Conservation (phyloP, 1,284 basidiomycete genomes). For the Fomitopsis pinicola region DNA sequence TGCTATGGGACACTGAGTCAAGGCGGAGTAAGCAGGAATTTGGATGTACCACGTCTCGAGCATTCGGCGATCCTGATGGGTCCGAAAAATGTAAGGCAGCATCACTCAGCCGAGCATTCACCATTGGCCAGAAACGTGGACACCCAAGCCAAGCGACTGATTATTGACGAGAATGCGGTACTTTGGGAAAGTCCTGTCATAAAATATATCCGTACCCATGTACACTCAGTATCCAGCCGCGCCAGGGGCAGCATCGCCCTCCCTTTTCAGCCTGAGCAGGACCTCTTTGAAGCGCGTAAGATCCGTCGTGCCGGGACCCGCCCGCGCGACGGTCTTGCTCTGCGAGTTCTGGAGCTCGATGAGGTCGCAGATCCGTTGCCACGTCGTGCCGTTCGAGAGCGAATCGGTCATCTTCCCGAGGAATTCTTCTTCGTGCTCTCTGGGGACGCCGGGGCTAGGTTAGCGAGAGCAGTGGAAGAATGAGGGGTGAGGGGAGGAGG, state of each 20-base stretch:
- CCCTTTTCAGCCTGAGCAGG: constrained; percentile 78
- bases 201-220: neutral
- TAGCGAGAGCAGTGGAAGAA: neutral
- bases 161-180: neutral
- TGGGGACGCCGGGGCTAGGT: constrained; percentile 26
- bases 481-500: neutral
- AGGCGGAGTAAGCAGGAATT: no score
- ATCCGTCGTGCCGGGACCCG: constrained; percentile 87
- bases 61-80: no score
- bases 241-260: constrained; percentile 87
- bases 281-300: constrained; percentile 91
- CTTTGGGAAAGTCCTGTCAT: neutral
- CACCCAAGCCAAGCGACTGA: neutral
- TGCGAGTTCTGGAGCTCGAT: constrained; percentile 94
- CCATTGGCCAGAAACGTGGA: neutral
- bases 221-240: constrained; percentile 78
- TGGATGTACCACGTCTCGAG: no score
- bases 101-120: no score
- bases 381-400: constrained; percentile 89
- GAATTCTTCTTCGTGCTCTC: constrained; percentile 88
- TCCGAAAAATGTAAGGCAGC: neutral
- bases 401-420: constrained; percentile 69
- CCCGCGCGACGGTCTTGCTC: constrained; percentile 90
- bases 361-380: constrained; percentile 88
- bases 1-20: no score